Conservation (phyloP, 2,329 filamentous ascomycete genomes). For the Zymoseptoria passerinii region DNA sequence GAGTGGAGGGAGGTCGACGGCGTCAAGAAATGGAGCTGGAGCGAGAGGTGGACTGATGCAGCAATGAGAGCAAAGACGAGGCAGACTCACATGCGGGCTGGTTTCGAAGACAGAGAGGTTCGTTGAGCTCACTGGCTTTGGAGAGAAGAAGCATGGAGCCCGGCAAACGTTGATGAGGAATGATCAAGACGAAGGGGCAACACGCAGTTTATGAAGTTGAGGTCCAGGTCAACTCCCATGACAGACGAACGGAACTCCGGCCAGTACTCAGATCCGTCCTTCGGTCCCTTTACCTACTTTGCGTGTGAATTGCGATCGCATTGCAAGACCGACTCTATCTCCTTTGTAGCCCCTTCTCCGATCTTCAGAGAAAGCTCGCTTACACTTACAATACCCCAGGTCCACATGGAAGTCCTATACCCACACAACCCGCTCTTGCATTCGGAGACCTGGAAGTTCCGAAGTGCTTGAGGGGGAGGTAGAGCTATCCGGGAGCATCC, state of each 20-base stretch:
- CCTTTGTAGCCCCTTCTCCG: neutral
- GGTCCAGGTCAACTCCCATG: neutral
- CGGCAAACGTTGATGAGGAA: slow-evolving; percentile 43
- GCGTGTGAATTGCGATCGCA: neutral
- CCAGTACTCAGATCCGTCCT: neutral
- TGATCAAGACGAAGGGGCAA: neutral
- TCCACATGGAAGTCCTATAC: neutral
- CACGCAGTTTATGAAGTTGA: neutral
- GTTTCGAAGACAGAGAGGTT: slow-evolving; percentile 53
- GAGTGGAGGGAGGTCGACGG: slow-evolving; percentile 6
- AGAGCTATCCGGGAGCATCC: neutral
- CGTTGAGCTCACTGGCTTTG: slow-evolving; percentile 48
- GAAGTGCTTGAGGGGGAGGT: neutral
- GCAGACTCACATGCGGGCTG: slow-evolving; percentile 53
- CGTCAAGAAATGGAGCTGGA: slow-evolving; percentile 11
- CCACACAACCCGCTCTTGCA: neutral
- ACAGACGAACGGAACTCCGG: neutral
- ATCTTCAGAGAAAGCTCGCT: too few relatives aligned
- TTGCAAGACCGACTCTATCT: neutral
- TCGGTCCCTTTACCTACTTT: neutral
- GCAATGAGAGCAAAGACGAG: slow-evolving; percentile 43
- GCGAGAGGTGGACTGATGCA: slow-evolving; percentile 3
- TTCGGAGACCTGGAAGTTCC: neutral
- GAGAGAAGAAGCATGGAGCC: slow-evolving; percentile 55
- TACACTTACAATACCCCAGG: too few relatives aligned